These are phyloP conservation scores for Roridomyces roridus DNA, from an alignment of 768 basidiomycete genomes.

Conservation along the genomic window DNA sequence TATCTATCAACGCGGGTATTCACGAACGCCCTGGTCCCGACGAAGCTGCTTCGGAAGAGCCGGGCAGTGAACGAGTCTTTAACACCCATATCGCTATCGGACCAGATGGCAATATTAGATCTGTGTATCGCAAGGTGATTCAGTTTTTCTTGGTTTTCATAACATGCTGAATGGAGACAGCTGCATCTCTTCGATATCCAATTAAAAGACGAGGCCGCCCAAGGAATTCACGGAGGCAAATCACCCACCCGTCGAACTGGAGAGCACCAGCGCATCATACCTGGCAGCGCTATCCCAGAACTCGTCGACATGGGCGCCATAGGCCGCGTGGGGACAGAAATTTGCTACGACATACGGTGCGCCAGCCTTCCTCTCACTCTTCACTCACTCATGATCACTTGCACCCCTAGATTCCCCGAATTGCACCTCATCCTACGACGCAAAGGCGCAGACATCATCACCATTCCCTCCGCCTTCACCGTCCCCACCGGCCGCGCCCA, in stretches of 20 bases:
- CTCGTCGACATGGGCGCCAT: constrained; percentile 23
- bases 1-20: constrained; percentile 21
- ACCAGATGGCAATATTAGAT: constrained; percentile 12
- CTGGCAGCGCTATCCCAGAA: constrained; percentile 13
- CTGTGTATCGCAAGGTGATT: constrained; percentile 20
- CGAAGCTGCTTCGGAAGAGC: constrained; percentile 17
- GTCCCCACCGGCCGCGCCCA: constrained; percentile 24
- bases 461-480: constrained; percentile 25
- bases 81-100: constrained; percentile 23
- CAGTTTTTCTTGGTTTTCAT: not conserved
- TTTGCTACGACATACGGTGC: constrained; percentile 27
- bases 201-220: constrained; percentile 14
- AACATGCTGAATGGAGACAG: not conserved
- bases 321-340: constrained; percentile 21
- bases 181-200: constrained; percentile 25
- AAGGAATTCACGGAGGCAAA: constrained; percentile 6
- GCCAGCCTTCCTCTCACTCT: not conserved
- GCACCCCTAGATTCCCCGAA: constrained; percentile 18
- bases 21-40: constrained; percentile 19
- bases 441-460: constrained; percentile 21
- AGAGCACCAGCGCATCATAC: constrained; percentile 20
- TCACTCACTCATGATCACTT: not conserved
- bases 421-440: constrained; percentile 25
- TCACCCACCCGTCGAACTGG: constrained; percentile 1
- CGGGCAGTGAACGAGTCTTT: constrained; percentile 25